Evolutionary conservation across 331 rosid species (phyloP).

Genomic region (Stylosanthes scabra): DNA sequence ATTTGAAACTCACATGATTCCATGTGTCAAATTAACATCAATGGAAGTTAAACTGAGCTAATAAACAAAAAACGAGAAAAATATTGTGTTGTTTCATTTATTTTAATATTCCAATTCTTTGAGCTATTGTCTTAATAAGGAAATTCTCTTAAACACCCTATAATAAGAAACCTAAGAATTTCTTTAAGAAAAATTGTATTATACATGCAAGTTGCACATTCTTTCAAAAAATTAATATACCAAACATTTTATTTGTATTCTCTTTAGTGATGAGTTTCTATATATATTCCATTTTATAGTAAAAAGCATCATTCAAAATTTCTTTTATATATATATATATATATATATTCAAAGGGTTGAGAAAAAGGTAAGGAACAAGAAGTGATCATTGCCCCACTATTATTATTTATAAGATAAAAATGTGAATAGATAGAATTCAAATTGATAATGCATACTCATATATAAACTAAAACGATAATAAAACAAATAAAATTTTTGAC

Average conservation of each 20-base stretch:
- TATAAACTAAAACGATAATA: neutral
- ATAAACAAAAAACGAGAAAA: no score
- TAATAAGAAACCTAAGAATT: no score
- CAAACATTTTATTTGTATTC: neutral
- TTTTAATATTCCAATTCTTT: no score
- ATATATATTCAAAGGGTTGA: no score
- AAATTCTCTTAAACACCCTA: no score
- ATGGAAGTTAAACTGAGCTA: neutral
- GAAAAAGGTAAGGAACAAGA: no score
- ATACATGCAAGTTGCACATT: neutral
- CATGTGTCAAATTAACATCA: conserved; percentile 3
- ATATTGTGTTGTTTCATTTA: no score
- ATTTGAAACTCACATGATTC: conserved; percentile 6
- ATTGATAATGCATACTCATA: neutral
- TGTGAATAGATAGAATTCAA: neutral
- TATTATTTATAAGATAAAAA: neutral
- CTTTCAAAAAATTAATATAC: neutral
- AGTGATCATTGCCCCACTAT: no score
- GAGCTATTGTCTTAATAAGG: no score
- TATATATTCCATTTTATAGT: neutral
- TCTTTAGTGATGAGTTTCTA: neutral
- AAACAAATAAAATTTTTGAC: neutral
- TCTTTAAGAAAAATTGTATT: neutral
- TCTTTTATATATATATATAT: no score
- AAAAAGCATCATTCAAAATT: neutral